Conservation (phyloP, 192 early-diverging fungal species). For the Mortierella alpina region DNA sequence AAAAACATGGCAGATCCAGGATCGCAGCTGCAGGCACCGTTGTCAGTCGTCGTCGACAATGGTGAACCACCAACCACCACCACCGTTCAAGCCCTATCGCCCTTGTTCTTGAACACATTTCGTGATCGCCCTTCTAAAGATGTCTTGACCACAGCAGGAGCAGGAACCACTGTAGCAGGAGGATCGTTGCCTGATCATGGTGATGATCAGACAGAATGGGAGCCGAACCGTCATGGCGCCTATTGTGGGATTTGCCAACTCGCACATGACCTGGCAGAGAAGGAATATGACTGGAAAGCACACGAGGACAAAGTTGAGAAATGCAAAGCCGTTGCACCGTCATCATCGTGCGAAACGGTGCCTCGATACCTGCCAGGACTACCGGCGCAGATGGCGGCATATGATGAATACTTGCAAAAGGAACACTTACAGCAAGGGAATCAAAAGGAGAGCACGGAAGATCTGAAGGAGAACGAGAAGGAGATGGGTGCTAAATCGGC, state of each 20-base stretch:
- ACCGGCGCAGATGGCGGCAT: conserved; percentile 20
- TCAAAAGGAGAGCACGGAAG: not conserved
- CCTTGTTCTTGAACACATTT: conserved; percentile 4
- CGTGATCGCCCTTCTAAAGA: not conserved
- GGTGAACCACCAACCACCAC: too few relatives aligned
- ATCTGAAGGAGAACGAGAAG: too few relatives aligned
- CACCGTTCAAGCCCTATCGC: not conserved
- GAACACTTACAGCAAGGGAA: not conserved
- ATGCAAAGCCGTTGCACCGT: too few relatives aligned
- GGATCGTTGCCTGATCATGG: not conserved
- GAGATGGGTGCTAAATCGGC: not conserved
- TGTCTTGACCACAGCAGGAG: too few relatives aligned
- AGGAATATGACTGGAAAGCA: conserved; percentile 10
- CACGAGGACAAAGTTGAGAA: not conserved
- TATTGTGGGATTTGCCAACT: conserved; percentile 29
- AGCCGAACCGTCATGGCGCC: conserved; percentile 9
- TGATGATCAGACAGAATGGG: not conserved
- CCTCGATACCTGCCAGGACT: conserved; percentile 20
- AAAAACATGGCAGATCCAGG: not conserved
- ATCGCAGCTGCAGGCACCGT: not conserved
- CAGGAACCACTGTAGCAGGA: not conserved
- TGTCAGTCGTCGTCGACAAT: too few relatives aligned
- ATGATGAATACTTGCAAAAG: conserved; percentile 16
- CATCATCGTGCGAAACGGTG: not conserved
- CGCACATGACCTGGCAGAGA: conserved; percentile 10